These are phyloP conservation scores for Colletotrichum sp. DNA, from an alignment of 2,329 filamentous ascomycete genomes.

Conservation along the genomic window DNA sequence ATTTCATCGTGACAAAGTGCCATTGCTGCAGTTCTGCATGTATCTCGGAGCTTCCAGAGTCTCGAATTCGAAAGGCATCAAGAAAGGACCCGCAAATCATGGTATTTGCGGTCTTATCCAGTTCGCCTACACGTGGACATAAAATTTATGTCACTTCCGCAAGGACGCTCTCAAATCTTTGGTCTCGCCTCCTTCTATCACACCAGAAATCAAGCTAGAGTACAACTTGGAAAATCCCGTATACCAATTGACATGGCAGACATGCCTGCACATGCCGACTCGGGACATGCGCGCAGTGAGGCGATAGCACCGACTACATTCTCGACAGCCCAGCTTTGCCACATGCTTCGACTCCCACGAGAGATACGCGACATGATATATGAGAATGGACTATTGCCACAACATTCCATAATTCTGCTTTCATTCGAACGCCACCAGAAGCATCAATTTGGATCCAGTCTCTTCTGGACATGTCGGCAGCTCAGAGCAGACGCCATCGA, in stretches of 20 bases:
- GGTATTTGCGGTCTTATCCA: neutral
- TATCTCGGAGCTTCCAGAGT: neutral
- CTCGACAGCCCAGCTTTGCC: neutral
- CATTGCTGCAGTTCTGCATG: neutral
- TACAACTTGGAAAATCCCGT: neutral
- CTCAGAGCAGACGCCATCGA: neutral
- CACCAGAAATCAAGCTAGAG: neutral
- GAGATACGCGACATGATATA: neutral
- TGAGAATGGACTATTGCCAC: neutral
- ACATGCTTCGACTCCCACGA: neutral
- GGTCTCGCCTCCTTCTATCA: rapidly evolving
- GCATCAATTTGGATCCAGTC: neutral
- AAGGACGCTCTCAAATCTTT: neutral
- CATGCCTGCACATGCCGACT: neutral
- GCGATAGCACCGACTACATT: neutral
- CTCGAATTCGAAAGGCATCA: neutral
- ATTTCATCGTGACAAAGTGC: rapidly evolving
- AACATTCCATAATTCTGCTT: neutral
- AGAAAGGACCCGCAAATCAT: too few species aligned
- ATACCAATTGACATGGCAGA: neutral
- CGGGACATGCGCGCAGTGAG: rapidly evolving
- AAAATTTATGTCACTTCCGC: rapidly evolving
- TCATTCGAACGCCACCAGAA: neutral
- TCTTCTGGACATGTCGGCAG: neutral
- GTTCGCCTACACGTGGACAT: rapidly evolving